phyloP scores from a whole-genome alignment of 495 filamentous ascomycete genomes.

The Penicillium angulare region DNA sequence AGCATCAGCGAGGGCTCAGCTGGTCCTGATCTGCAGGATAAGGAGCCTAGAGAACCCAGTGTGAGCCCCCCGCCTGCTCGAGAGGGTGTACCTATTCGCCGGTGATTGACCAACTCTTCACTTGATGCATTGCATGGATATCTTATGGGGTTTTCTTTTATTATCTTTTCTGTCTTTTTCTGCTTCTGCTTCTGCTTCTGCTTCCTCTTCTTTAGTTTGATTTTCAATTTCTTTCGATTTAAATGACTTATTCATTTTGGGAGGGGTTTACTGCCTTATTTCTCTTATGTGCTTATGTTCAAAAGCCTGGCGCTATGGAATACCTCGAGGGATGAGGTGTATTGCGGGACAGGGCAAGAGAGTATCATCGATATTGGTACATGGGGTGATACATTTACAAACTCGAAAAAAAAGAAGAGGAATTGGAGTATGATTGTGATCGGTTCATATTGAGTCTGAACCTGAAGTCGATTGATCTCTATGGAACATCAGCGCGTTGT shows the following conservation, averaged over 20 bases:
- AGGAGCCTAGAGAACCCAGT: slow-evolving; percentile 32
- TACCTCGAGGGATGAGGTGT: slow-evolving; percentile 15
- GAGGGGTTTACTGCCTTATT: slow-evolving; percentile 1
- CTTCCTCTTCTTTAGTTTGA: slow-evolving; percentile 6
- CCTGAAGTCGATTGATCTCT: neutral
- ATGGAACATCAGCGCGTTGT: slow-evolving; percentile 1
- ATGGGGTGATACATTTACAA: neutral
- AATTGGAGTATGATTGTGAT: too few species aligned
- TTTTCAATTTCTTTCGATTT: slow-evolving; percentile 7
- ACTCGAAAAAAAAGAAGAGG: neutral
- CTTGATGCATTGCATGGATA: slow-evolving; percentile 10
- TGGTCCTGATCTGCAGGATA: slow-evolving; percentile 27
- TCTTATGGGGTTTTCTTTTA: slow-evolving; percentile 4
- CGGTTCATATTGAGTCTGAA: too few species aligned
- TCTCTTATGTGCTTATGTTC: slow-evolving; percentile 18
- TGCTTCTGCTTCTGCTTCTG: too few species aligned
- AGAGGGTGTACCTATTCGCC: slow-evolving; percentile 65
- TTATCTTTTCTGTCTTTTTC: too few species aligned
- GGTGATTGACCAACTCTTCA: slow-evolving; percentile 21
- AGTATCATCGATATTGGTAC: too few species aligned
- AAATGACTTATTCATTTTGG: neutral
- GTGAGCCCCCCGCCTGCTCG: slow-evolving; percentile 47
- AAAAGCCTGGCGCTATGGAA: slow-evolving; percentile 47
- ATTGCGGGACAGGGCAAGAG: slow-evolving; percentile 26
- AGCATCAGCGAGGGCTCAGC: slow-evolving; percentile 65